Conservation (phyloP, 2,329 filamentous ascomycete species). For the Alternaria triticina region DNA sequence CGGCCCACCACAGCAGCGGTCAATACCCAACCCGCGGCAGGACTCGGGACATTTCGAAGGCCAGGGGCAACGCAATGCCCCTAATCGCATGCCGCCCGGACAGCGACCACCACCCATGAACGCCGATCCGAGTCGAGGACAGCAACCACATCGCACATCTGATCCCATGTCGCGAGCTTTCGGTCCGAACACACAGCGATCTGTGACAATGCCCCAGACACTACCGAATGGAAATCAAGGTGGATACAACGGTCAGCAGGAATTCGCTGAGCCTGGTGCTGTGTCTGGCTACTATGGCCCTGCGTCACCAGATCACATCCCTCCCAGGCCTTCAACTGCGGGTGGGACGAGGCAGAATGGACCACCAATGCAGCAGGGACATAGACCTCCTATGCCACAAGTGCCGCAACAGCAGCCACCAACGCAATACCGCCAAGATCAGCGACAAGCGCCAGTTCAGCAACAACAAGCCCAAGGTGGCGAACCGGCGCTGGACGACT, state of each 20-base stretch:
- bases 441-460: slow-evolving; percentile 28
- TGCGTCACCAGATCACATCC: slow-evolving; percentile 41
- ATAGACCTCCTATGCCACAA: slow-evolving; percentile 40
- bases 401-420: slow-evolving; percentile 25
- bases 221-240: slow-evolving; percentile 19
- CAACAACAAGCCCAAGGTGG: slow-evolving; percentile 30
- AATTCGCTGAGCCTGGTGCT: slow-evolving; percentile 45
- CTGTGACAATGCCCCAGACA: slow-evolving; percentile 48
- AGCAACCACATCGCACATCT: slow-evolving; percentile 22
- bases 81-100: slow-evolving; percentile 30
- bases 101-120: slow-evolving; percentile 36
- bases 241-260: slow-evolving; percentile 29
- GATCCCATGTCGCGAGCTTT: slow-evolving; percentile 38
- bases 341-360: slow-evolving; percentile 36
- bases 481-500: slow-evolving; percentile 54
- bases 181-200: slow-evolving; percentile 41
- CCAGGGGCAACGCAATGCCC: slow-evolving; percentile 32
- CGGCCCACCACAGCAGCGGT: slow-evolving; percentile 27
- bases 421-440: slow-evolving; percentile 23
- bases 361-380: slow-evolving; percentile 27
- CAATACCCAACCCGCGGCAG: slow-evolving; percentile 33
- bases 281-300: slow-evolving; percentile 46
- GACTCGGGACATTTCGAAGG: slow-evolving; percentile 46
- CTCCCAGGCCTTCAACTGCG: slow-evolving; percentile 47
- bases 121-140: slow-evolving; percentile 18